Evolutionary conservation across 352 stramenopile genomes (phyloP).

Genomic region (Globisporangium viniferum): DNA sequence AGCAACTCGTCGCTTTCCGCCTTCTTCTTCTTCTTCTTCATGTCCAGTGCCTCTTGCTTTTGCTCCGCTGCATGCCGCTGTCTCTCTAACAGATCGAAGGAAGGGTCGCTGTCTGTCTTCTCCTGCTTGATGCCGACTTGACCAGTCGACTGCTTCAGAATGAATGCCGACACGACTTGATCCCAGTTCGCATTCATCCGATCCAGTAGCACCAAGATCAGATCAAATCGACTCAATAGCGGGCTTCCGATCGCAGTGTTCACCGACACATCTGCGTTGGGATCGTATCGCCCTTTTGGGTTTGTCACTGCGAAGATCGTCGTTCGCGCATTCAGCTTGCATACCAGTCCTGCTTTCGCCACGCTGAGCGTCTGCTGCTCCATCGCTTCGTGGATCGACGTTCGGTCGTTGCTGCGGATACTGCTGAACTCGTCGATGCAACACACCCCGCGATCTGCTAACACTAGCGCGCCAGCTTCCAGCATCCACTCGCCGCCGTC

Average conservation of each 20-base stretch:
- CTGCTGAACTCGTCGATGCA: slow-evolving; percentile 98
- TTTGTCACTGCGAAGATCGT: slow-evolving; percentile 97
- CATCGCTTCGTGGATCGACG: slow-evolving; percentile 97
- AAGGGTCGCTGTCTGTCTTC: slow-evolving; percentile 23
- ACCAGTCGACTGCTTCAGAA: slow-evolving; percentile 86
- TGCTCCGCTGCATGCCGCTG: neutral
- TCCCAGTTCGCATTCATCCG: slow-evolving; percentile 87
- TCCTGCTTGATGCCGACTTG: slow-evolving; percentile 25
- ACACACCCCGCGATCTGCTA: slow-evolving; percentile 90
- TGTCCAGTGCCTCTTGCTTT: slow-evolving; percentile 13
- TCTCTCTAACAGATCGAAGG: slow-evolving; percentile 14
- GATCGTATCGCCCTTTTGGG: slow-evolving; percentile 86
- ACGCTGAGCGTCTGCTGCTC: slow-evolving; percentile 97
- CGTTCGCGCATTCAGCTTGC: slow-evolving; percentile 93
- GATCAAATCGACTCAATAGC: slow-evolving; percentile 97
- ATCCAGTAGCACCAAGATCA: slow-evolving; percentile 96
- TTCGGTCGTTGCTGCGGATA: slow-evolving; percentile 92
- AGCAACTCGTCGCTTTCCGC: slow-evolving; percentile 11
- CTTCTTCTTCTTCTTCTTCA: slow-evolving; percentile 12
- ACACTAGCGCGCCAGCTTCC: slow-evolving; percentile 93
- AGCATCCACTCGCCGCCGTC: slow-evolving; percentile 96
- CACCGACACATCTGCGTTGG: slow-evolving; percentile 83
- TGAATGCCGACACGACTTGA: slow-evolving; percentile 92
- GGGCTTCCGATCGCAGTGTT: slow-evolving; percentile 96
- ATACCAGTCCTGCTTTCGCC: slow-evolving; percentile 97